Conservation (phyloP, 495 filamentous ascomycete genomes). For the Hypoxylon crocopeplum region DNA sequence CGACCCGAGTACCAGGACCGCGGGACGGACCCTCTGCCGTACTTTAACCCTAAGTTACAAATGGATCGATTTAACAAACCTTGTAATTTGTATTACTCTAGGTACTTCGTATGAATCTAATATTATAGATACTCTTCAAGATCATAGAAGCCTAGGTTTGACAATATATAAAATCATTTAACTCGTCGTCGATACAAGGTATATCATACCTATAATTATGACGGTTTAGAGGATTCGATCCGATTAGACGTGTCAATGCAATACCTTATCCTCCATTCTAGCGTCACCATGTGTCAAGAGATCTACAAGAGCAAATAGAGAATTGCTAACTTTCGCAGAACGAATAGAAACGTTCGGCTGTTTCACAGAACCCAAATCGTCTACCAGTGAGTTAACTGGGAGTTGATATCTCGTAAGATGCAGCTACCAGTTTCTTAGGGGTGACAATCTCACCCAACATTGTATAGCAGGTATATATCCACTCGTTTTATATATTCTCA, state of each 20-base stretch:
- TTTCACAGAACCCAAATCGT: not conserved
- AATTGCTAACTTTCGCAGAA: no score
- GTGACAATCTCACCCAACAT: no score
- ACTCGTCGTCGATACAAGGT: no score
- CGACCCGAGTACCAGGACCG: constrained; percentile 19
- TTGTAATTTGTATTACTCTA: no score
- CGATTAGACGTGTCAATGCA: not conserved
- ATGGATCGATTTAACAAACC: no score
- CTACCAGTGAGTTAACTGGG: not conserved
- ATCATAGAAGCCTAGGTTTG: no score
- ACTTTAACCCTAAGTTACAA: no score
- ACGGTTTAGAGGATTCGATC: not conserved
- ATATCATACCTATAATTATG: not conserved
- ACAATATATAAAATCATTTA: no score
- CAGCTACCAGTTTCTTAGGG: no score
- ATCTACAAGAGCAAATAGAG: not conserved
- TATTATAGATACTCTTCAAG: no score
- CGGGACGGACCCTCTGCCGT: constrained; percentile 9
- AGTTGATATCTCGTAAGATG: no score
- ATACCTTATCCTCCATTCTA: not conserved
- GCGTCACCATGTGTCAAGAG: not conserved
- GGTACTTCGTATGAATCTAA: not conserved
- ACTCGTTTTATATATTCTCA: not conserved
- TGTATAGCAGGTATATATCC: no score
- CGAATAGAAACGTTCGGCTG: not conserved